Evolutionary conservation across 106 monocot species (phyloP).

Genomic region (Allium fistulosum): DNA sequence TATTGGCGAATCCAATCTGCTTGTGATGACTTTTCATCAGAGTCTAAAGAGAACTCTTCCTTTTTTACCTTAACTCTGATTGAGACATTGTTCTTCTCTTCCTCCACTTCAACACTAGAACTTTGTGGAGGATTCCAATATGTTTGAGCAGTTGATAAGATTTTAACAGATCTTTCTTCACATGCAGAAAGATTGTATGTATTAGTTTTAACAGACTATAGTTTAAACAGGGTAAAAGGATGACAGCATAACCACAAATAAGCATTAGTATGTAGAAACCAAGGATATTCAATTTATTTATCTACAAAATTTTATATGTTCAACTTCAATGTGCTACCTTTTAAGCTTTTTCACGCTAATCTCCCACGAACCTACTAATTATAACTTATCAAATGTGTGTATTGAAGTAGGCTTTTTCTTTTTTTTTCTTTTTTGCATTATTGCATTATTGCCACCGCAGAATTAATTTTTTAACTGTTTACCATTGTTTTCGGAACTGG

Average conservation of each 20-base stretch:
- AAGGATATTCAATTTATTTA: background rate
- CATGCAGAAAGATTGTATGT: background rate
- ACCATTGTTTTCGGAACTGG: no score
- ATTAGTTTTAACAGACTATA: background rate
- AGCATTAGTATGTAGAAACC: background rate
- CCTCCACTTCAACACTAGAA: constrained; percentile 24
- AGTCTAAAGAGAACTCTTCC: constrained; percentile 42
- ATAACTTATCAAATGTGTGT: no score
- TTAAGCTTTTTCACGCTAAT: no score
- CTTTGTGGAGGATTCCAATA: constrained; percentile 57
- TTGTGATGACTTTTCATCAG: constrained; percentile 48
- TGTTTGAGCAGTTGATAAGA: constrained; percentile 70
- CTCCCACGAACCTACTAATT: no score
- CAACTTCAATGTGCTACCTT: no score
- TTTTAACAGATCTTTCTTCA: constrained; percentile 41
- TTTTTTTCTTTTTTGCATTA: no score
- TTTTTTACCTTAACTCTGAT: constrained; percentile 27
- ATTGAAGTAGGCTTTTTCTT: no score
- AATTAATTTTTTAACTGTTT: no score
- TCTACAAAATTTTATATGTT: no score
- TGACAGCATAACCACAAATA: background rate
- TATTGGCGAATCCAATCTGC: constrained; percentile 88
- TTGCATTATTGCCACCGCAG: no score
- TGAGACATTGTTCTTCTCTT: constrained; percentile 14
- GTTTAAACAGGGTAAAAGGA: background rate